Evolutionary conservation across 2,329 filamentous ascomycete genomes (phyloP).

Genomic region (Xenoacremonium recifei): DNA sequence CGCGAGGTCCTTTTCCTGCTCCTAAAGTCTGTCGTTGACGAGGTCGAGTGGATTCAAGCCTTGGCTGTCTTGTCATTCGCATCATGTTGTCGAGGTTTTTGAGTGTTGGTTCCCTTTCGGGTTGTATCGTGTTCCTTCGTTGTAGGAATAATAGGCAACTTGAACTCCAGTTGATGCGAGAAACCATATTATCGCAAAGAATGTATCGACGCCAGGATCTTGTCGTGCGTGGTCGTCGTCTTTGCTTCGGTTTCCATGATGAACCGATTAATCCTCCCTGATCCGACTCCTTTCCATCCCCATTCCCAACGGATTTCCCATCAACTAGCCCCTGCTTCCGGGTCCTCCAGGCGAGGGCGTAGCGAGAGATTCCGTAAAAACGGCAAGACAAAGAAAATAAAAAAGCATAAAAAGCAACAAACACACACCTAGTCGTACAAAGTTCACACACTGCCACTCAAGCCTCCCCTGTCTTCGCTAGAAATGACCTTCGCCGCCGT

Average conservation of each 20-base stretch:
- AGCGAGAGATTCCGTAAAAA: constrained; percentile 15
- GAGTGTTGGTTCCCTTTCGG: too few species aligned
- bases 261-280: constrained; percentile 14
- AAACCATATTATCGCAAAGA: constrained; percentile 13
- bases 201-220: constrained; percentile 16
- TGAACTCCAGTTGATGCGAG: constrained; percentile 27
- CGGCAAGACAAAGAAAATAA: constrained; percentile 17
- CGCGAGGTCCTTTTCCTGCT: constrained; percentile 17
- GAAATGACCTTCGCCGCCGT: constrained; percentile 25
- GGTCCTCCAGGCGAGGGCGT: constrained; percentile 6
- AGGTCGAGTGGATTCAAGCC: constrained; percentile 29
- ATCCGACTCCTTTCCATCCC: constrained; percentile 1
- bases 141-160: constrained; percentile 25
- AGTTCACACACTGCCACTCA: constrained; percentile 17
- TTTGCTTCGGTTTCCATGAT: constrained; percentile 21
- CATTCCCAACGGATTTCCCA: too few species aligned
- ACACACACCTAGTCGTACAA: constrained; percentile 33
- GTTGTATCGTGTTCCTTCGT: too few species aligned
- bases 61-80: constrained; percentile 25
- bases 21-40: constrained; percentile 28
- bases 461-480: constrained; percentile 11
- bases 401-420: constrained; percentile 20
- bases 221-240: constrained; percentile 15
- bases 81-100: constrained; percentile 18
- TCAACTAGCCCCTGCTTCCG: too few species aligned